These are phyloP conservation scores for Cryptosporidium tyzzeri DNA, from an alignment of 169 alveolate genomes.

Conservation along the genomic window DNA sequence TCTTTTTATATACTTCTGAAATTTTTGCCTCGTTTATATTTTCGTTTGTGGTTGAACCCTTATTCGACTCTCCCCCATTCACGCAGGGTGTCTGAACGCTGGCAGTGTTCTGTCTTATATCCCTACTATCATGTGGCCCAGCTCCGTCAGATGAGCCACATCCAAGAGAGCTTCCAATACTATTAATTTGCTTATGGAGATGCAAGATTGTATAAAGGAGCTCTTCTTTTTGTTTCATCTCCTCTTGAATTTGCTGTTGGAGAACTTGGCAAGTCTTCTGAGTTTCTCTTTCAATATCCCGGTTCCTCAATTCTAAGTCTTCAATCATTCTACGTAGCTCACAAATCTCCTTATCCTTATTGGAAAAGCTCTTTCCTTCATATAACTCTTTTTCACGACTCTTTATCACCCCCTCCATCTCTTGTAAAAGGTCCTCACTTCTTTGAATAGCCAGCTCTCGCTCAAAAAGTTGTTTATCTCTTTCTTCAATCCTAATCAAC, in stretches of 20 bases:
- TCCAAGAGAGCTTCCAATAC: constrained; percentile 26
- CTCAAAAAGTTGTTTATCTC: constrained; percentile 47
- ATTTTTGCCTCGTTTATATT: neutral
- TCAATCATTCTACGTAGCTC: constrained; percentile 54
- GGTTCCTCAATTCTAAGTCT: constrained; percentile 34
- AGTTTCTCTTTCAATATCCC: constrained; percentile 57
- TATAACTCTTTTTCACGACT: constrained; percentile 54
- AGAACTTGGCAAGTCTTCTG: constrained; percentile 62
- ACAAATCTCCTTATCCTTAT: constrained; percentile 32
- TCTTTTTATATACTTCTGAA: constrained; percentile 8
- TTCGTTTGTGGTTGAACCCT: neutral
- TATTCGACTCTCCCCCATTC: neutral
- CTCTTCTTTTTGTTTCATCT: constrained; percentile 69
- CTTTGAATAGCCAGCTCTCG: constrained; percentile 54
- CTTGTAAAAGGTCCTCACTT: constrained; percentile 40
- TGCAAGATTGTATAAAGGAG: constrained; percentile 56
- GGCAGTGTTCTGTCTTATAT: neutral
- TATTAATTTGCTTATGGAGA: constrained; percentile 58
- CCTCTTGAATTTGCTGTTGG: constrained; percentile 70
- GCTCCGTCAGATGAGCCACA: neutral
- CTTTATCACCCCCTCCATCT: constrained; percentile 49
- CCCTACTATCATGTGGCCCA: neutral
- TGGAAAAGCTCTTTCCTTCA: neutral
- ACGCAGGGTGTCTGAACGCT: neutral
- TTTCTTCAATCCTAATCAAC: constrained; percentile 53